A percentile compares a stretch with the other conserved stretches of the same genome.
Evolutionary conservation across 1,284 basidiomycete species (phyloP).

Genomic region (Trichosporon sp.): DNA sequence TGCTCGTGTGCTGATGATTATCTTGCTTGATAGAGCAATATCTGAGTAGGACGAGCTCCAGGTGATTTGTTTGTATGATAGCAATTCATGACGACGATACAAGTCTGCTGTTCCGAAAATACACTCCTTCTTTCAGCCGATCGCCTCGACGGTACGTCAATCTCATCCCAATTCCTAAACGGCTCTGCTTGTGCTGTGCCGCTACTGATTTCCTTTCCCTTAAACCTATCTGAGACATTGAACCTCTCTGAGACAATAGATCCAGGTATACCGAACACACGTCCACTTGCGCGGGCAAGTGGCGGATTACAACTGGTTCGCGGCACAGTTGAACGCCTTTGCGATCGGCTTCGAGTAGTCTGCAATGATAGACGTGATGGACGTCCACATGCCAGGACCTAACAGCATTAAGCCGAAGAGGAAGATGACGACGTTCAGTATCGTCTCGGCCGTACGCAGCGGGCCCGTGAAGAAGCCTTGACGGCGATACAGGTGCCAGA

Average conservation of each 20-base stretch:
- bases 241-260: not conserved
- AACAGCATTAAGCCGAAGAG: slow-evolving; percentile 48
- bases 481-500: slow-evolving; percentile 47
- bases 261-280: too few species aligned
- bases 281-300: not conserved
- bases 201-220: not conserved
- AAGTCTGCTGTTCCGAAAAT: not conserved
- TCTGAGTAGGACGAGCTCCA: too few species aligned
- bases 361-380: slow-evolving; percentile 48
- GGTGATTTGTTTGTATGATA: not conserved
- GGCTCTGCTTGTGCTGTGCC: too few species aligned
- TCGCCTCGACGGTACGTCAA: too few species aligned
- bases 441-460: slow-evolving; percentile 20
- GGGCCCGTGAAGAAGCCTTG: slow-evolving; percentile 24
- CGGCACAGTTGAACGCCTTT: slow-evolving; percentile 20
- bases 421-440: slow-evolving; percentile 48
- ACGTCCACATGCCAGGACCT: slow-evolving; percentile 50
- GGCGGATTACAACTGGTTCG: not conserved
- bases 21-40: not conserved
- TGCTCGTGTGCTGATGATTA: not conserved
- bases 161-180: too few species aligned
- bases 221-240: too few species aligned
- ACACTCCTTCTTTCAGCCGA: not conserved
- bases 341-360: slow-evolving; percentile 27
- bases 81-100: not conserved